Percentiles rank a stretch among this genome's conserved stretches.
These are phyloP conservation scores for Aphanomyces stellatus DNA, from an alignment of 352 stramenopile species.

Conservation along the genomic window DNA sequence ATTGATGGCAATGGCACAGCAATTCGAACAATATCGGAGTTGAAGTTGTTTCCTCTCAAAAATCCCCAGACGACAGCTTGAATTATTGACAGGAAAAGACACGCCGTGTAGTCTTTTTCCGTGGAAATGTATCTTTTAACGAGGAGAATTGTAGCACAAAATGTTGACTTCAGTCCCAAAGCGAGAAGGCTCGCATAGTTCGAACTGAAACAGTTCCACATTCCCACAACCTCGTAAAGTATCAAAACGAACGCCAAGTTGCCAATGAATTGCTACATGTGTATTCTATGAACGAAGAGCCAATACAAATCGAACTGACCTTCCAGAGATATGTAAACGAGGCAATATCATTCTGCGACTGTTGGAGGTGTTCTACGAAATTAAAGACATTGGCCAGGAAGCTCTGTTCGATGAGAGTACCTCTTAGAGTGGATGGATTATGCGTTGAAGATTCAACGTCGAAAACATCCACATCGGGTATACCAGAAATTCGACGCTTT, in stretches of 20 bases:
- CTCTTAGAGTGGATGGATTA: not conserved
- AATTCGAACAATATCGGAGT: not conserved
- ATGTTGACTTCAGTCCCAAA: slow-evolving; percentile 39
- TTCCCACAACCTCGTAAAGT: slow-evolving; percentile 33
- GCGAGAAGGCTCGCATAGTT: too few species aligned
- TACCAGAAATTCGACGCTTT: too few species aligned
- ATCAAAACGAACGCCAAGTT: slow-evolving; percentile 28
- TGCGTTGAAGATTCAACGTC: too few species aligned
- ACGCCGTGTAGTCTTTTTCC: slow-evolving; percentile 20
- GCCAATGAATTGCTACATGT: not conserved
- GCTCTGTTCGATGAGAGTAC: not conserved
- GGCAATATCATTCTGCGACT: slow-evolving; percentile 34
- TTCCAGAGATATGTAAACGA: slow-evolving; percentile 45
- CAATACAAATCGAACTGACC: slow-evolving; percentile 7
- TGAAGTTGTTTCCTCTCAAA: slow-evolving; percentile 17
- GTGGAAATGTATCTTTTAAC: slow-evolving; percentile 33
- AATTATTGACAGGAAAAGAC: slow-evolving; percentile 28
- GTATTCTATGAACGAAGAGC: not conserved
- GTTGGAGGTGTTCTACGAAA: slow-evolving; percentile 21
- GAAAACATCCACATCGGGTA: too few species aligned
- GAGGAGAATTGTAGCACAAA: slow-evolving; percentile 29
- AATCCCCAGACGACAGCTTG: slow-evolving; percentile 36
- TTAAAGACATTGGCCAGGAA: not conserved
- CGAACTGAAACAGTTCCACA: too few species aligned
- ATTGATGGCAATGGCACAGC: slow-evolving; percentile 27